Conservation (phyloP, 768 basidiomycete species). For the Saitozyma sp. region DNA sequence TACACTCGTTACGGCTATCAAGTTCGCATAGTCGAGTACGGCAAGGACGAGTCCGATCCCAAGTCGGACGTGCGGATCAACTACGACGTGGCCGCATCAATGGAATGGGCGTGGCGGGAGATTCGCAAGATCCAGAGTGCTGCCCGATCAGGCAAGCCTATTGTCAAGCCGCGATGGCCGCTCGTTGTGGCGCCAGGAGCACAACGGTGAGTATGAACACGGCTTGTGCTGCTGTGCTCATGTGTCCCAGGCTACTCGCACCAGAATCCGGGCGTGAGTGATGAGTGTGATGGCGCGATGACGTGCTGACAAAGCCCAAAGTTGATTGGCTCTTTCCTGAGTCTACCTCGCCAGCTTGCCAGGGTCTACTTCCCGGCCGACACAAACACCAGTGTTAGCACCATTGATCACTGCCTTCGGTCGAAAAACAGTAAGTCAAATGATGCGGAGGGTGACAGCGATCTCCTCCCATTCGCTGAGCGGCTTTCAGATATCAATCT, state of each 20-base stretch:
- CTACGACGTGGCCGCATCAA: slow-evolving; percentile 72
- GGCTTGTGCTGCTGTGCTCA: not conserved
- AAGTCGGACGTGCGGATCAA: slow-evolving; percentile 58
- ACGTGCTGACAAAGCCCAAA: slow-evolving; percentile 51
- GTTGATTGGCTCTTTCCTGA: slow-evolving; percentile 82
- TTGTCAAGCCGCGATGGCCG: slow-evolving; percentile 88
- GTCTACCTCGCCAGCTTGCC: slow-evolving; percentile 61
- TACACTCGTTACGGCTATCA: slow-evolving; percentile 73
- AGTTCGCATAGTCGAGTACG: slow-evolving; percentile 71
- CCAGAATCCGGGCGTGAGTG: slow-evolving; percentile 55
- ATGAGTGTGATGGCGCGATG: not conserved
- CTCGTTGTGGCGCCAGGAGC: slow-evolving; percentile 69
- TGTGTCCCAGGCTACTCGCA: slow-evolving; percentile 64
- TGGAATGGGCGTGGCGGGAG: slow-evolving; percentile 69
- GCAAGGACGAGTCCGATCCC: slow-evolving; percentile 55
- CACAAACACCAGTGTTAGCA: slow-evolving; percentile 80
- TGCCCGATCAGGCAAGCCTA: slow-evolving; percentile 72
- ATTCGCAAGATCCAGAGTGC: slow-evolving; percentile 70
- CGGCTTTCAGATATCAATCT: slow-evolving; percentile 41
- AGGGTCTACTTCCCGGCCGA: slow-evolving; percentile 72
- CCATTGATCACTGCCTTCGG: slow-evolving; percentile 76
- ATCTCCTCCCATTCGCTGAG: not conserved
- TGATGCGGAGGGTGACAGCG: not conserved
- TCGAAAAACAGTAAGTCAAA: slow-evolving; percentile 68
- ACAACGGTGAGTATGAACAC: slow-evolving; percentile 61